Conservation (phyloP, 306 rosid species). For the Coriaria nepalensis region DNA sequence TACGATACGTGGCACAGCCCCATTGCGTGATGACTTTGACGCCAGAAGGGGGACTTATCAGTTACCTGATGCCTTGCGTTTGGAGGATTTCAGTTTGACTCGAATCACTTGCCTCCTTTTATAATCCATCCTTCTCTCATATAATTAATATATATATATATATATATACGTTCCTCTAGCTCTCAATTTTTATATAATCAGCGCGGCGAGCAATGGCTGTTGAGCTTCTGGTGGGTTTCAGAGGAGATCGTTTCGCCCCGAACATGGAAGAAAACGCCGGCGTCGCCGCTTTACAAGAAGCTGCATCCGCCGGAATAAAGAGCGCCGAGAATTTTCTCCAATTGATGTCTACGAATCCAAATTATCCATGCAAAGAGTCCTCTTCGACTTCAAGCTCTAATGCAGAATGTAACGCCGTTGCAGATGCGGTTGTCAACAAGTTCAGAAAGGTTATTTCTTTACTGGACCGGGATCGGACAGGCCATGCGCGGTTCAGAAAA, state of each 20-base stretch:
- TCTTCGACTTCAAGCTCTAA: conserved; percentile 5
- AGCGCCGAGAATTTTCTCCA: conserved; percentile 51
- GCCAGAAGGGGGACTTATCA: conserved; percentile 8
- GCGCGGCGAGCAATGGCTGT: conserved; percentile 22
- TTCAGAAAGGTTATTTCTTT: conserved; percentile 59
- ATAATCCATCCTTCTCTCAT: neutral
- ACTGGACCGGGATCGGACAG: conserved; percentile 36
- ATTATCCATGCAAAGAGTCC: conserved; percentile 5
- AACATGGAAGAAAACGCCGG: conserved; percentile 13
- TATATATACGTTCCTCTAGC: conserved; percentile 2
- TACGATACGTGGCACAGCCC: conserved; percentile 16
- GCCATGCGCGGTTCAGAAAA: conserved; percentile 74
- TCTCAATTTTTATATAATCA: neutral
- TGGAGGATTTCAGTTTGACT: conserved; percentile 25
- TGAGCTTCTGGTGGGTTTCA: conserved; percentile 28
- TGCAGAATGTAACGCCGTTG: conserved; percentile 23
- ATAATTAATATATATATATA: neutral
- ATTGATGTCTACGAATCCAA: conserved; percentile 29
- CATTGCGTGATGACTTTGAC: conserved; percentile 29
- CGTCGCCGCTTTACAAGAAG: conserved; percentile 38
- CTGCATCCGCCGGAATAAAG: conserved; percentile 57
- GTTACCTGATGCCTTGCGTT: conserved; percentile 13
- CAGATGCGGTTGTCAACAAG: conserved; percentile 44
- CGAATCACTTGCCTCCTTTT: conserved; percentile 6
- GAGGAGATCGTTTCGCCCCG: conserved; percentile 14